phyloP scores from a whole-genome alignment of 495 filamentous ascomycete genomes.

The Aspergillus bridgeri region DNA sequence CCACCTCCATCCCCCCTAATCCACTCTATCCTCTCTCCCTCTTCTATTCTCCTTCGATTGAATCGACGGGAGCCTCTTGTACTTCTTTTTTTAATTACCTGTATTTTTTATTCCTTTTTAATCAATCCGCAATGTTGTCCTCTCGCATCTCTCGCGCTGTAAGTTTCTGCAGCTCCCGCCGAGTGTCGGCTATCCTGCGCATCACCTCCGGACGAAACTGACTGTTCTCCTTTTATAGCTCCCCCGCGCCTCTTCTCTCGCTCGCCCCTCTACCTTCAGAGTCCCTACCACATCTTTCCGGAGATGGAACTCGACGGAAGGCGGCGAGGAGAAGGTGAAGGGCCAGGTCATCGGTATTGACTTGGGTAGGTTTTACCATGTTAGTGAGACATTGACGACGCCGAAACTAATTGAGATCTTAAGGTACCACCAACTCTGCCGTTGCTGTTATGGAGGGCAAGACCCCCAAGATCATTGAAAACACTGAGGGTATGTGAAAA shows the following conservation, averaged over 20 bases:
- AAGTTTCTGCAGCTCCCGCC: constrained; percentile 42
- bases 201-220: constrained; percentile 23
- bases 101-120: constrained; percentile 33
- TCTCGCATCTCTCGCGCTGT: constrained; percentile 63
- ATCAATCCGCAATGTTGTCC: constrained; percentile 50
- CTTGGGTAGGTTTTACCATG: constrained; percentile 65
- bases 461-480: constrained; percentile 93
- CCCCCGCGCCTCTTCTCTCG: constrained; percentile 43
- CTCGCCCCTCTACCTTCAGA: constrained; percentile 52
- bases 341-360: constrained; percentile 98
- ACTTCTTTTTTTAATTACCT: constrained; percentile 34
- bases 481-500: constrained; percentile 74
- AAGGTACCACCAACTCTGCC: constrained; percentile 96
- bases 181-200: constrained; percentile 15
- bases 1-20: constrained; percentile 21
- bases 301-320: constrained; percentile 80
- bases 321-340: constrained; percentile 83
- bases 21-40: constrained; percentile 26
- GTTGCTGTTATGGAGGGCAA: constrained; percentile 98
- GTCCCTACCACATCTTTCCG: constrained; percentile 57
- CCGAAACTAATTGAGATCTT: constrained; percentile 21
- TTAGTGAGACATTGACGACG: constrained; percentile 6
- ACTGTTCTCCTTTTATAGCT: constrained; percentile 26
- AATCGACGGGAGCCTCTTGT: constrained; percentile 34
- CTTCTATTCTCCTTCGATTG: constrained; percentile 33